Base-by-base conservation (phyloP, 768 basidiomycete species). In the Rhodotorula kratochvilovae region DNA sequence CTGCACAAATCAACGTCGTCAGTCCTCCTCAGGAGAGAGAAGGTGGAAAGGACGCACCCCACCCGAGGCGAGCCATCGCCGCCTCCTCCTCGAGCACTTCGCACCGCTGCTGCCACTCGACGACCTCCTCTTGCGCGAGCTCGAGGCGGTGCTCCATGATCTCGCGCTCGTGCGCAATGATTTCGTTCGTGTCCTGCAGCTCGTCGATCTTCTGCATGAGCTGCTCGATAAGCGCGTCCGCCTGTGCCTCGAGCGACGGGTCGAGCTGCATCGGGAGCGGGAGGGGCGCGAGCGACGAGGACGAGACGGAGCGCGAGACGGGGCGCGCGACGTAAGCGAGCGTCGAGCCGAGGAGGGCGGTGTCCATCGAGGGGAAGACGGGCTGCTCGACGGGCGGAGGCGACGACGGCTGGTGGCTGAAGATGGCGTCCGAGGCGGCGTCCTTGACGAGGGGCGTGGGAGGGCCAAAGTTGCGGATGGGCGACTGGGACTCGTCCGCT, bases 131-230 rank as follows among this genome's bases (percentile, higher is more conserved):
- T 31, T 65, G 55, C 31, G 61, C 74, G 31, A 61, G 45, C 19
- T 67, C 74, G 17, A 76, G 64, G 46, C 65, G 64, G 1, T 27
- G 25, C 27, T 67, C 68, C 61, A 73, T 69, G 42, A 64, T 64
- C 13, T 66, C 54, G 15, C 77, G 39, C 58, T 75, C 66, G 11
- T 53, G 55, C 12, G 48, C 21, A 33, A 78, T 72, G 51, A 50
- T 55, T 17, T 67, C 61, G 63, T 78, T 76, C 36, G 64, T 67
- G 17, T 68, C 54, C 54, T 72, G 66, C 11, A 78, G 56, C 68
- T 77, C 77, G 17, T 70, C 70, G 21, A 78, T 75, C 59, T 76
- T 76, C 43, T 66, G 56, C 21, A 77, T 55, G 23, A 78, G 73
- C 55, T 74, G 71, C 0, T 61, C 60, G 29, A 78, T 60, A 21